phyloP scores from a whole-genome alignment of 306 rosid genomes.

The Vigna trinervia region DNA sequence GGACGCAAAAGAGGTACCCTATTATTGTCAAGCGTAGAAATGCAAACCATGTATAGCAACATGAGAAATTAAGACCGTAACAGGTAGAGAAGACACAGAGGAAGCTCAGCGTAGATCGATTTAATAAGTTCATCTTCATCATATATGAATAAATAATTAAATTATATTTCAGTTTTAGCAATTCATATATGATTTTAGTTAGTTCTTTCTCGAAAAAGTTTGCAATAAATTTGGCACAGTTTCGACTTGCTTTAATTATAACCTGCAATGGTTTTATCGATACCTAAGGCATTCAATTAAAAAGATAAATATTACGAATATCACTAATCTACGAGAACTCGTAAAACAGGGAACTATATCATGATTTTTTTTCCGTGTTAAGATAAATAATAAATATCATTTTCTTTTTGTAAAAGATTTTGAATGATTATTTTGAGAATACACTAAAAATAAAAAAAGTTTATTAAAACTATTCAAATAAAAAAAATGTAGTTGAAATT shows the following conservation, averaged over 20 bases:
- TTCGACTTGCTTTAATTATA: neutral
- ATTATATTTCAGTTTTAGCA: slow-evolving; percentile 25
- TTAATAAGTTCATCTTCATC: slow-evolving; percentile 31
- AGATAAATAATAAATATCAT: too few species aligned
- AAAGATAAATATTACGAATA: neutral
- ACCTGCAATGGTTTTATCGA: neutral
- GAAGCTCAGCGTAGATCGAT: slow-evolving; percentile 39
- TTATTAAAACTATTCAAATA: too few species aligned
- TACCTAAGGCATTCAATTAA: neutral
- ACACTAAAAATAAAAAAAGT: too few species aligned
- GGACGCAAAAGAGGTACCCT: slow-evolving; percentile 93
- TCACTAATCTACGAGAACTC: neutral
- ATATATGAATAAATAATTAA: slow-evolving; percentile 29
- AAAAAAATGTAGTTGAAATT: too few species aligned
- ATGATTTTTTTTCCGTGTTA: too few species aligned
- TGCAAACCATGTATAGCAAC: slow-evolving; percentile 27
- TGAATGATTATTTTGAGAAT: too few species aligned
- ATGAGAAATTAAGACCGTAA: slow-evolving; percentile 25
- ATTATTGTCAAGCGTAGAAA: slow-evolving; percentile 63
- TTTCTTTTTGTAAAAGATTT: too few species aligned
- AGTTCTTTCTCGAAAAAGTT: neutral
- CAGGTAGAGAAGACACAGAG: neutral
- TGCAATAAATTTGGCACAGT: neutral
- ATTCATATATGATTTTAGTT: slow-evolving; percentile 19
- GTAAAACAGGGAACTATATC: neutral